Evolutionary conservation across 2,329 filamentous ascomycete species (phyloP).

Genomic region (Zymoseptoria brevis): DNA sequence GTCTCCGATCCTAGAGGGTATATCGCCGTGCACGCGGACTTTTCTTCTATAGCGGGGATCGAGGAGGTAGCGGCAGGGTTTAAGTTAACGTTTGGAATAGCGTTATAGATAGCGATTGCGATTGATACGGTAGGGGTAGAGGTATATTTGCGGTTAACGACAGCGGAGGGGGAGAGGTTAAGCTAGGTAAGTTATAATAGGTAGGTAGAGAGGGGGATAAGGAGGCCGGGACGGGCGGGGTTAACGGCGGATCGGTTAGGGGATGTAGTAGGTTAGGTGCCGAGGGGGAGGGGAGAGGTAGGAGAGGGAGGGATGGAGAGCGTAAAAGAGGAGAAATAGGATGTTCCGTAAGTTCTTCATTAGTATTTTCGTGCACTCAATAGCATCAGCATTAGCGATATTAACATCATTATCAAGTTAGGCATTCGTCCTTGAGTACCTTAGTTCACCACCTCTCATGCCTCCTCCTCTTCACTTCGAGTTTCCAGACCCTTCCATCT

Average conservation of each 20-base stretch:
- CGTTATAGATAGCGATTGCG: slow-evolving; percentile 45
- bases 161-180: slow-evolving; percentile 46
- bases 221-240: slow-evolving; percentile 42
- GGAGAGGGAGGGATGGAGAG: neutral
- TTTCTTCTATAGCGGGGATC: slow-evolving; percentile 13
- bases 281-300: neutral
- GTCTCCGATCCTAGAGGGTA: slow-evolving; percentile 32
- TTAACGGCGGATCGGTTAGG: slow-evolving; percentile 35
- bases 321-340: neutral
- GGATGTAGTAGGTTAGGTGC: slow-evolving; percentile 11
- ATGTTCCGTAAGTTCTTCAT: neutral
- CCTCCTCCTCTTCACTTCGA: too few species aligned
- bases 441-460: too few species aligned
- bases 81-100: slow-evolving; percentile 44
- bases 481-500: too few species aligned
- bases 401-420: too few species aligned
- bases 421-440: too few species aligned
- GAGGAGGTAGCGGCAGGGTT: slow-evolving; percentile 37
- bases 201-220: slow-evolving; percentile 48
- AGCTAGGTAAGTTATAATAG: slow-evolving; percentile 49
- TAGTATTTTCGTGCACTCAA: too few species aligned
- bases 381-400: too few species aligned
- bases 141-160: slow-evolving; percentile 45
- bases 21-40: slow-evolving; percentile 23
- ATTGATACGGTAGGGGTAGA: slow-evolving; percentile 42